Evolutionary conservation across 192 early-diverging fungal genomes (phyloP), one percentile per base, ranked within the genome.

Genomic region (Coemansia umbellata): DNA sequence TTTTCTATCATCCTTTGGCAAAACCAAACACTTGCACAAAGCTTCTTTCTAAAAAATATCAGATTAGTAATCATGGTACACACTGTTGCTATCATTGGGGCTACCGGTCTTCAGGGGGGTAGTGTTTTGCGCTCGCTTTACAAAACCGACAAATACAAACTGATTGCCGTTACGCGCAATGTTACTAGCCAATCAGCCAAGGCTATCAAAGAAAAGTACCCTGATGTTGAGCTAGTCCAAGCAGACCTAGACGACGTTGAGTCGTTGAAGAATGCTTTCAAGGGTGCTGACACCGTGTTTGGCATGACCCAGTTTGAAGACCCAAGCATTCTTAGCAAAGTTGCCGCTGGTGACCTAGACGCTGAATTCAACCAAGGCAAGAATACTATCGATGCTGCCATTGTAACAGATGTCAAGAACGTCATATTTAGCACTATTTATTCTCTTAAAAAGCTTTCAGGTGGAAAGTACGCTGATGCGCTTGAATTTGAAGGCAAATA

Each of bases 351-450:
- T n/a, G 32, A 69, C 18, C 9, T 17, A 17, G 59, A 58, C 13
- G 59, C 55, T 15, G 66, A 69, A 47, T 62, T 45, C 30, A 47
- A 45, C 9, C 66, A 69, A 24, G 66, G 59, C 41, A 69, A 69
- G 59, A 54, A 53, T 35, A 44, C 58, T 32, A 35, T 61, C 18
- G 66, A 69, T 18, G 66, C 66, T 11, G 66, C 66, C 0, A 62
- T 69, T 40, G 42, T 24, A 1, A 45, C 41, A 0, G 50, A 50
- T 9, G 66, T 62, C 8, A 36, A 42, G 0, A 19, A 32, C 13
- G 35, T 62, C 21, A 24, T 69, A 5, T 50, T 58, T 17, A 69
- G 66, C 40, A 54, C 59, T 31, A 35, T 69, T 3, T 55, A 62
- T 42, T 69, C 66, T 15, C 53, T 69, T 37, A 58, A 40, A n/a